Evolutionary conservation across 495 filamentous ascomycete genomes (phyloP).

Genomic region (Tuber brumale): DNA sequence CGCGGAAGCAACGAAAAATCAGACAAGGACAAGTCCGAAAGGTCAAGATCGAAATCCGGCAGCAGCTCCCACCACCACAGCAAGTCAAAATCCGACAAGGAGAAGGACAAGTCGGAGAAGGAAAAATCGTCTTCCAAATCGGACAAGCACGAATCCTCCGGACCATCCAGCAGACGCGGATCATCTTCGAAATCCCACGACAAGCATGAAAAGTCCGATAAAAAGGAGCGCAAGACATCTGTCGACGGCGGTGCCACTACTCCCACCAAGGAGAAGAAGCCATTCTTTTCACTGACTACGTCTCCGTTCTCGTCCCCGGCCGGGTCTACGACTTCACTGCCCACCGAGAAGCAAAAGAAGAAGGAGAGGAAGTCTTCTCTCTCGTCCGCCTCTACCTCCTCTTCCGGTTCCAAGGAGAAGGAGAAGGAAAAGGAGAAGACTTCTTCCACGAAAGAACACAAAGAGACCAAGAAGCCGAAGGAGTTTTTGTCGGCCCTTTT

Average conservation of each 20-base stretch:
- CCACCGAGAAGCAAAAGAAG: not conserved
- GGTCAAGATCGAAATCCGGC: conserved; percentile 5
- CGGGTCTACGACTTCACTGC: conserved; percentile 4
- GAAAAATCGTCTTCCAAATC: not conserved
- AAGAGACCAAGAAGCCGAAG: not conserved
- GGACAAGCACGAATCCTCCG: conserved; percentile 2
- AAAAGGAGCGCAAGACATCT: not conserved
- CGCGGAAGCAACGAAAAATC: conserved; percentile 18
- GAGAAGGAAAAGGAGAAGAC: conserved; percentile 1
- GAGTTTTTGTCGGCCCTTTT: conserved; percentile 24
- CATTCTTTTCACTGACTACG: conserved; percentile 5
- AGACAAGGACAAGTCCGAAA: conserved; percentile 24
- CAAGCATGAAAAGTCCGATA: conserved; percentile 20
- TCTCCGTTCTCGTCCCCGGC: conserved; percentile 27
- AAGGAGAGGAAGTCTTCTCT: not conserved
- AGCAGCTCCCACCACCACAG: conserved; percentile 7
- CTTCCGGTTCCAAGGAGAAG: conserved; percentile 22
- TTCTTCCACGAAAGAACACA: not conserved
- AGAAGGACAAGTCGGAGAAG: conserved; percentile 18
- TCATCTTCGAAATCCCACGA: not conserved
- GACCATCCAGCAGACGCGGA: not conserved
- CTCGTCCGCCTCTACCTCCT: not conserved
- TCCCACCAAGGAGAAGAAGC: conserved; percentile 22
- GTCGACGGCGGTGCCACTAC: not conserved
- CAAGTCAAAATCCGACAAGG: conserved; percentile 11